phyloP scores from a whole-genome alignment of 208 protist genomes.

The Spongospora subterranea region DNA sequence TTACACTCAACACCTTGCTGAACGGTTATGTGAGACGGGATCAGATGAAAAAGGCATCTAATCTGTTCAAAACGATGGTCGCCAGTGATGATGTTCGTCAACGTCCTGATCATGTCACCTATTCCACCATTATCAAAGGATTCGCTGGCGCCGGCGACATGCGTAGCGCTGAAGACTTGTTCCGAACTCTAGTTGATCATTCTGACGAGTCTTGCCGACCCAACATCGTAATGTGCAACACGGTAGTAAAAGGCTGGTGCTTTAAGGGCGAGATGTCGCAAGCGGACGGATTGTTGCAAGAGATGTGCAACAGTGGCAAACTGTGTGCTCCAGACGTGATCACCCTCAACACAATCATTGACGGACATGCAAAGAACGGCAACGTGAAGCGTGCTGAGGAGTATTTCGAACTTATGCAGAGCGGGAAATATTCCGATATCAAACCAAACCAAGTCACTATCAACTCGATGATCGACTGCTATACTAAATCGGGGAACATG shows the following conservation, averaged over 20 bases:
- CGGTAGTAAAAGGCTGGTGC: conserved; percentile 49
- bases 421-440: background rate
- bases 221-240: conserved; percentile 56
- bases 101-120: conserved; percentile 51
- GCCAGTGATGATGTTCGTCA: background rate
- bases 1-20: conserved; percentile 51
- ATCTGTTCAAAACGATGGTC: conserved; percentile 42
- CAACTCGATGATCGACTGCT: conserved; percentile 56
- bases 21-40: conserved; percentile 41
- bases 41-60: conserved; percentile 52
- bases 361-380: conserved; percentile 50
- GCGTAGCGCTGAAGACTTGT: conserved; percentile 40
- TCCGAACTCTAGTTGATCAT: conserved; percentile 44
- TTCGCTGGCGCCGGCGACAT: conserved; percentile 54
- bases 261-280: conserved; percentile 48
- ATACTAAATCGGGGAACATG: conserved; percentile 45
- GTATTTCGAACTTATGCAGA: conserved; percentile 45
- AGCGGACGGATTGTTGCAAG: background rate
- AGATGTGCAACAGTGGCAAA: conserved; percentile 30
- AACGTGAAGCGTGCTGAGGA: conserved; percentile 48
- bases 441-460: conserved; percentile 41
- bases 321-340: conserved; percentile 37
- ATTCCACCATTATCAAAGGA: conserved; percentile 57
- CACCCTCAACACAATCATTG: conserved; percentile 41
- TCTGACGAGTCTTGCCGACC: conserved; percentile 38